Base-by-base conservation (phyloP, 495 filamentous ascomycete species). In the Aspergillus mulundensis region DNA sequence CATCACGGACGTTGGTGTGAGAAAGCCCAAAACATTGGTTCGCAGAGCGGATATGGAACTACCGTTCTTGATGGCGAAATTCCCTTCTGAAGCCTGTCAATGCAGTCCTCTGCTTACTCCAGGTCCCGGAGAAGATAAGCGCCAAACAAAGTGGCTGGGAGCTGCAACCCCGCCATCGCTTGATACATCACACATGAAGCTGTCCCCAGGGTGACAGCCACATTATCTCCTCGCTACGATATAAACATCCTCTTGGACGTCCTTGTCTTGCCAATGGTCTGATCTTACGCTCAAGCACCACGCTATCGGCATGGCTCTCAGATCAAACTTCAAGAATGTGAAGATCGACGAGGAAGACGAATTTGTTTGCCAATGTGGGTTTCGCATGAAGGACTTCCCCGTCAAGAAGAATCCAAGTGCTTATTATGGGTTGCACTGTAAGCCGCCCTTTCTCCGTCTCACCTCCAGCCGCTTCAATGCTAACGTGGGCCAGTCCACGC, bases 361-460 rank as follows among this genome's bases (percentile, higher is more conserved):
- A 5, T 41, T 50, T 15, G 19, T 57, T 7, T 57, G 54, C 28
- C 7, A 34, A 44, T 57, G 54, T n/a, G 54, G 54, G 3, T 44
- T 20, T 36, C 46, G 8, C 1, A 14, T 25, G 44, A 57, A 43
- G 28, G 46, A 50, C 12, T 45, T 25, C 24, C 25, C 11, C 5
- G 54, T 57, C 25, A 21, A 24, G 14, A 36, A 57, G 5, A 19
- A 12, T 4, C 19, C 34, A 1, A 57, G 54, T 10, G 24, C 54
- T 2, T 57, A 57, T 50, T 41, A 32, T 15, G 54, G 54, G 39
- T 2, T 2, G 14, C 38, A 57, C 11, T 57, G 54, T 57, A 44
- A 50, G 0, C 5, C 6, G 12, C 12, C 32, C 32, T 8, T 2
- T 36, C 15, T 23, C 12, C 34, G 12, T n/a, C 16, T 21, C 19